Evolutionary conservation across 2,329 filamentous ascomycete species (phyloP), one percentile per base, ranked within the genome.

Genomic region (Diaporthe sp.): DNA sequence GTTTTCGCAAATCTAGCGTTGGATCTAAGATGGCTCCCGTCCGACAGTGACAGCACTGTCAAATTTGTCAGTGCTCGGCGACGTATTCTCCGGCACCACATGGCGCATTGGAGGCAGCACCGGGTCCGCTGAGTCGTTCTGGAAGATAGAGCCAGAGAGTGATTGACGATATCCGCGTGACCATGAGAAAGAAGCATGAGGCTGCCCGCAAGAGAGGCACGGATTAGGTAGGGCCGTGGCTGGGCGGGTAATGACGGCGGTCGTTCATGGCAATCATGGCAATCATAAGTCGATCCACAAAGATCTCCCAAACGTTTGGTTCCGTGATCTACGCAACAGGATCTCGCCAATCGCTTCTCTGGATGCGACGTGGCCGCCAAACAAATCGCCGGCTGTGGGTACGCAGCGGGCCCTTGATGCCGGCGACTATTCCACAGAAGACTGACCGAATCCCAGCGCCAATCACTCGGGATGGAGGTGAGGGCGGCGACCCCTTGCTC

Each of bases 321-420:
- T 66, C 63, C 44, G 30, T 66, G 63, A 66, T 66, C 63, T 66
- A 22, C 63, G 63, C 63, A 66, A 51, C 63, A 66, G 63, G 32
- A 66, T n/a, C n/a, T 66, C 63, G 63, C 63, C 63, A 66, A 66
- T 66, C 63, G 63, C 63, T 66, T 66, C 63, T 66, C 44, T 37
- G 63, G 63, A 66, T 51, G 1, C 32, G 22, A 15, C 19, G 4
- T 19, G 44, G 30, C 61, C 22, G 27, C 42, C 15, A 66, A 66
- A 66, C 61, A 66, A 66, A 25, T 35, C 17, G 61, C 42, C 35
- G 42, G 44, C 15, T 22, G 58, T 63, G 37, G 56, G 3, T n/a
- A 25, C 56, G 6, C 8, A 4, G 37, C 25, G 37, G 27, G 25
- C 39, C 59, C 39, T 32, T 47, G 59, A 47, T 47, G 39, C 59